A percentile compares a stretch with the other conserved stretches of the same genome.
phyloP scores from a whole-genome alignment of 768 basidiomycete species.

The Suillus bovinus region DNA sequence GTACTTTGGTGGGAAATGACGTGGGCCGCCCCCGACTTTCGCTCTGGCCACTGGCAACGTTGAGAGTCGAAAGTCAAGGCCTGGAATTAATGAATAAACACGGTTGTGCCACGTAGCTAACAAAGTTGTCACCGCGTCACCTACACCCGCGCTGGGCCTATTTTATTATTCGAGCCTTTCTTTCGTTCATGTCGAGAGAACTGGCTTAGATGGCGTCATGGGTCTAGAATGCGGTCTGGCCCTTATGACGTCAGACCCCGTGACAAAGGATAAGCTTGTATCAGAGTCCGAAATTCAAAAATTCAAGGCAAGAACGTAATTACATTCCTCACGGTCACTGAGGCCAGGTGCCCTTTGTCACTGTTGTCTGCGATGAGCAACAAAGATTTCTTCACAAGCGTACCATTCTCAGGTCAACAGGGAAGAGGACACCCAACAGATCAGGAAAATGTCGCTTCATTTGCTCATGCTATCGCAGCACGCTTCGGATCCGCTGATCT shows the following conservation, averaged over 20 bases:
- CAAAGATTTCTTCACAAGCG: slow-evolving; percentile 45
- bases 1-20: no score
- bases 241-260: slow-evolving; percentile 1
- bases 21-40: no score
- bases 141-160: no score
- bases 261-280: not conserved
- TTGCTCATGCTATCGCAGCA: slow-evolving; percentile 55
- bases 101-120: no score
- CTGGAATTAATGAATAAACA: no score
- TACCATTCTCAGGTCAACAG: slow-evolving; percentile 20
- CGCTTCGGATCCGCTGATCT: slow-evolving; percentile 42
- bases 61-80: no score
- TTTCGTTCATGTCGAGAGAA: no score
- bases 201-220: not conserved
- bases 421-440: slow-evolving; percentile 4
- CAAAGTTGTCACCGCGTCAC: no score
- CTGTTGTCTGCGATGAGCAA: not conserved
- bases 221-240: not conserved
- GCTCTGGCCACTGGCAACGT: no score
- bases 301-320: not conserved
- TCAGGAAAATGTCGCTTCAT: slow-evolving; percentile 38
- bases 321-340: not conserved
- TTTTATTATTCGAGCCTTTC: no score
- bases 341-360: not conserved
- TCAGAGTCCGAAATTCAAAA: not conserved